Evolutionary conservation across 1,139 yeast species (phyloP).

Genomic region (Barnettozyma hawaiiensis): DNA sequence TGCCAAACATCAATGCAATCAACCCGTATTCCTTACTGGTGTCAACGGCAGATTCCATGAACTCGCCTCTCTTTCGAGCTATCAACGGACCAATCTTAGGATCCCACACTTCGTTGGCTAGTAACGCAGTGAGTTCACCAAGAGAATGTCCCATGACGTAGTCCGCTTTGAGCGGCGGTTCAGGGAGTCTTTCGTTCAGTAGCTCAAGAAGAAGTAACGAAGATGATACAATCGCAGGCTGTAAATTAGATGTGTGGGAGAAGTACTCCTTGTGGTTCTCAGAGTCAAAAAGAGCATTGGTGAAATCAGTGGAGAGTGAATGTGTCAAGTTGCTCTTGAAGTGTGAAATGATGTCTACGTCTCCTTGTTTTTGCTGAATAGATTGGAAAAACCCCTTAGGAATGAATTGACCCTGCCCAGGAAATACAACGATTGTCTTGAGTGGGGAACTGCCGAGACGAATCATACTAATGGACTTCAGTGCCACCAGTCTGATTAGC

Average conservation of each 20-base stretch:
- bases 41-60: constrained; percentile 34
- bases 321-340: background rate
- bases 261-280: constrained; percentile 2
- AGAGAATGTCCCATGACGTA: constrained; percentile 51
- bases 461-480: background rate
- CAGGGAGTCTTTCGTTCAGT: constrained; percentile 22
- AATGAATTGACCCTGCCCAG: constrained; percentile 23
- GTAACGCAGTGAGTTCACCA: constrained; percentile 49
- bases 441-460: background rate
- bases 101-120: constrained; percentile 37
- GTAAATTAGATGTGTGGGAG: constrained; percentile 38
- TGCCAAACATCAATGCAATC: constrained; percentile 34
- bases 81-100: constrained; percentile 28
- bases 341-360: background rate
- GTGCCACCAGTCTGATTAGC: too few relatives aligned
- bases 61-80: constrained; percentile 38
- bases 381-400: constrained; percentile 6
- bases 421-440: constrained; percentile 17
- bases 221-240: constrained; percentile 43
- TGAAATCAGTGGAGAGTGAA: constrained; percentile 1
- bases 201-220: constrained; percentile 33
- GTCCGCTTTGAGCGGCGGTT: constrained; percentile 26
- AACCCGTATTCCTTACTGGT: constrained; percentile 31
- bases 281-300: constrained; percentile 2
- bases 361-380: constrained; percentile 2